Evolutionary conservation across 1,284 basidiomycete genomes (phyloP), one percentile per base, ranked within the genome.

Genomic region (Rhodofomes roseus): DNA sequence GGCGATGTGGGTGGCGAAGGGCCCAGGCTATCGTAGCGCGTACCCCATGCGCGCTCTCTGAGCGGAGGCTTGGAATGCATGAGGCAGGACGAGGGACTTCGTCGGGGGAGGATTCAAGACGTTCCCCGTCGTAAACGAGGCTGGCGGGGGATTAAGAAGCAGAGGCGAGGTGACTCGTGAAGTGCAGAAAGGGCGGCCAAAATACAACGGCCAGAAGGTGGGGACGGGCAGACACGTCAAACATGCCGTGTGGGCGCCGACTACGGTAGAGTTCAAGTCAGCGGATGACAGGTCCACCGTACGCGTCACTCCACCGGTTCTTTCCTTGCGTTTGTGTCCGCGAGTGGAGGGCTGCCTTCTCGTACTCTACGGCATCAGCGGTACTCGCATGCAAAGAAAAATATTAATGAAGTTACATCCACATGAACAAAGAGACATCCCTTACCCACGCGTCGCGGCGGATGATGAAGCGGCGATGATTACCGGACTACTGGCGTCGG

Each of bases 21-120:
- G 18, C 69, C 68, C 53, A 83, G 73, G 16, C 77, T 73, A 71
- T 89, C 88, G 63, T 86, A 90, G 67, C 88, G 87, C 64, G 85
- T 86, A 40, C 87, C 87, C 87, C 87, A 90, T 22, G 69, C 66
- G 39, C 71, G 70, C 36, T 67, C 68, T 60, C 58, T 63, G 7
- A 57, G 16, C 52, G 62, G 54, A 11, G 20, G 31, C 27, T 69
- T 69, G 58, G 60, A 50, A 27, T 68, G 65, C 68, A 70, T 70
- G 57, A 43, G 56, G 57, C 41, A 55, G 39, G 41, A 56, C 50
- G 57, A 61, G 51, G 55, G 12, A 55, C 51, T 56, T 58, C 43
- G 56, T 57, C 50, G 54, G 51, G 29, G 52, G 57, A 56, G 50
- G 48, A 57, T 56, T 55, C 54, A 51, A 40, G 61, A 41, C 36